Conservation (phyloP, 2,329 filamentous ascomycete species). For the Epichloe elymi region DNA sequence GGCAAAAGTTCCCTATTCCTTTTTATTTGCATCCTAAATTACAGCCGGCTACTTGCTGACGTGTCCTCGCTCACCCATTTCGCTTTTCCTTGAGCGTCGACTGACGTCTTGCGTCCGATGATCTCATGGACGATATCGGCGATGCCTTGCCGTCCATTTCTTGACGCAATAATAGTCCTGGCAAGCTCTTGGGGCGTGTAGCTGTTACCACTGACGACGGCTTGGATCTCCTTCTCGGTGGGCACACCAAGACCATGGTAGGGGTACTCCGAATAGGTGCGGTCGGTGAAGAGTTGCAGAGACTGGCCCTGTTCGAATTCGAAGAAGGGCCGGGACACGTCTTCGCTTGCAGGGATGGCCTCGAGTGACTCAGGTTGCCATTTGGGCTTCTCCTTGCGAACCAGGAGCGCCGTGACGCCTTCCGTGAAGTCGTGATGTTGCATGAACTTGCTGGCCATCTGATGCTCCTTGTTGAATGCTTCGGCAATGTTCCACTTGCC, state of each 20-base stretch:
- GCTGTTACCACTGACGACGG: conserved; percentile 25
- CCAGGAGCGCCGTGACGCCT: conserved; percentile 71
- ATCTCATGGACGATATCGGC: conserved; percentile 57
- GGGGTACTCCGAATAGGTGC: conserved; percentile 62
- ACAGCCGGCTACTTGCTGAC: conserved; percentile 20
- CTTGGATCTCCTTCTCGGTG: conserved; percentile 47
- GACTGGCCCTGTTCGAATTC: conserved; percentile 27
- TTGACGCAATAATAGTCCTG: conserved; percentile 45
- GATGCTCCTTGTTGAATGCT: conserved; percentile 75
- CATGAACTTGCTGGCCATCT: conserved; percentile 84
- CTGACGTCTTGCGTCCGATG: conserved; percentile 45
- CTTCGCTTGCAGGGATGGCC: conserved; percentile 43
- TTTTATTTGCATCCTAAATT: conserved; percentile 5
- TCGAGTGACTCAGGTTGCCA: conserved; percentile 67
- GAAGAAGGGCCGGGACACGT: conserved; percentile 59
- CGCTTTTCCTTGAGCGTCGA: conserved; percentile 29
- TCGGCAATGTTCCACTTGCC: conserved; percentile 66
- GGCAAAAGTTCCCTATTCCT: background rate
- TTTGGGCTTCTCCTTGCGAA: conserved; percentile 54
- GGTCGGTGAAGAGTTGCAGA: conserved; percentile 48
- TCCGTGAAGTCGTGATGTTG: conserved; percentile 79
- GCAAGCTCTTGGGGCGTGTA: conserved; percentile 45
- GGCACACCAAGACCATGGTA: conserved; percentile 59
- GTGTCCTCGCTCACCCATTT: conserved; percentile 23
- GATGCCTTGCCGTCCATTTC: conserved; percentile 55